Evolutionary conservation across 306 rosid species (phyloP), one percentile per base, ranked within the genome.

Genomic region (Prunus salicina): DNA sequence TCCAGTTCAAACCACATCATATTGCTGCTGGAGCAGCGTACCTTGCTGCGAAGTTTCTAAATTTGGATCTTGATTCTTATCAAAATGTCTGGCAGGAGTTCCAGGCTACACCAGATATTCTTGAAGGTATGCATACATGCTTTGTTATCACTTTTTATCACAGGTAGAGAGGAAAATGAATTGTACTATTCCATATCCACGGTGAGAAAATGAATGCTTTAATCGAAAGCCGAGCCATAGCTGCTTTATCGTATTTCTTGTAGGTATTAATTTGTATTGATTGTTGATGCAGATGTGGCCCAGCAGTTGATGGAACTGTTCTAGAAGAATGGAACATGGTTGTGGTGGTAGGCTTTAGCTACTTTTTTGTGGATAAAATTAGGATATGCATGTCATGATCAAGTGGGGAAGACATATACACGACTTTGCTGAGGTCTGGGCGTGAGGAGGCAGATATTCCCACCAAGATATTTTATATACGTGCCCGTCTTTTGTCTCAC

Each of bases 21-120:
- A 96, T 96, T 77, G 99, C 99, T 22, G 99, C 97, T 64, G 99
- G 99, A 81, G 98, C 98, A 72, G 89, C 92, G 20, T 91, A 84
- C 86, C 97, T 96, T 71, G 97, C 98, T 32, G 91, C 94, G 34
- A 91, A 87, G 85, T 89, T 87, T 85, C 83, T 96, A 69, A 86
- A 91, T 85, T 72, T 93, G 88, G 96, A 96, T 83, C 90, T 91
- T 66, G 78, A 83, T 71, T 82, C 93, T 30, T 73, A 79, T 80
- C 90, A 84, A 69, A 92, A 76, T 81, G 88, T 96, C 79, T 93
- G 95, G 97, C 96, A 80, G 50, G 99, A 96, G 86, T 89, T 93
- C 65, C 85, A 93, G 85, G 82, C 97, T 13, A 88, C 97, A n/a
- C 98, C 99, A 18, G 87, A 90, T 69, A 80, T 96, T 87, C 89